Percentiles rank a stretch among this genome's conserved stretches.
Conservation (phyloP, 441 rosid genomes). For the Monsonia emarginata region DNA sequence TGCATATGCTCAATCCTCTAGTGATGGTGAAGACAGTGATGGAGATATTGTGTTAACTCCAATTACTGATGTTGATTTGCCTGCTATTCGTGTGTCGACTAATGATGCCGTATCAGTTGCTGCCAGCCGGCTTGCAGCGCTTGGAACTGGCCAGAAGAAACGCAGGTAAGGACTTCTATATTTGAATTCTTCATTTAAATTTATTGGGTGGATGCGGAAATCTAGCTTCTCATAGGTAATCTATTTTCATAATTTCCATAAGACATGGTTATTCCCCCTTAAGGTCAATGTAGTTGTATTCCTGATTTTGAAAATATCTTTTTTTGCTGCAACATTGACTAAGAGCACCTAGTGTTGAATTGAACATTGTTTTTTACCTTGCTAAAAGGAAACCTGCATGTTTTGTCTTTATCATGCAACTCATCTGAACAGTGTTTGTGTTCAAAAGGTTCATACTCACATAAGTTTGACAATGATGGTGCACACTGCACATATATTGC, state of each 20-base stretch:
- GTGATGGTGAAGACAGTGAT: slow-evolving; percentile 78
- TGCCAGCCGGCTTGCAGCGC: slow-evolving; percentile 53
- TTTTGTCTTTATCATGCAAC: background rate
- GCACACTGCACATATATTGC: too few species aligned
- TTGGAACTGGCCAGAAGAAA: slow-evolving; percentile 42
- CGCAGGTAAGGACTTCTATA: slow-evolving; percentile 39
- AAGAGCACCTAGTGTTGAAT: background rate
- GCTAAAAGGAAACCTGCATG: background rate
- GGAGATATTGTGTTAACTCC: slow-evolving; percentile 53
- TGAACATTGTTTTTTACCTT: background rate
- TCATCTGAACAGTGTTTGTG: background rate
- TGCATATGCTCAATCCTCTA: slow-evolving; percentile 43
- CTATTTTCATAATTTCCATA: background rate
- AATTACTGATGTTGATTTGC: slow-evolving; percentile 44
- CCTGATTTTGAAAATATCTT: background rate
- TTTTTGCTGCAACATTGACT: background rate
- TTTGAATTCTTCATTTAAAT: background rate
- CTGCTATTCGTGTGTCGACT: slow-evolving; percentile 31
- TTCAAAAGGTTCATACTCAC: background rate
- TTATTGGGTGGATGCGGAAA: background rate
- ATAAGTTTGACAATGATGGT: too few species aligned
- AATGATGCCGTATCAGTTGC: slow-evolving; percentile 45
- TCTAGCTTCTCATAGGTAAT: background rate
- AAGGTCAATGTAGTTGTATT: background rate
- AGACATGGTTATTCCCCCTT: background rate